Evolutionary conservation across 2,329 filamentous ascomycete genomes (phyloP), one percentile per base, ranked within the genome.

Genomic region (Stachybotrys elegans): DNA sequence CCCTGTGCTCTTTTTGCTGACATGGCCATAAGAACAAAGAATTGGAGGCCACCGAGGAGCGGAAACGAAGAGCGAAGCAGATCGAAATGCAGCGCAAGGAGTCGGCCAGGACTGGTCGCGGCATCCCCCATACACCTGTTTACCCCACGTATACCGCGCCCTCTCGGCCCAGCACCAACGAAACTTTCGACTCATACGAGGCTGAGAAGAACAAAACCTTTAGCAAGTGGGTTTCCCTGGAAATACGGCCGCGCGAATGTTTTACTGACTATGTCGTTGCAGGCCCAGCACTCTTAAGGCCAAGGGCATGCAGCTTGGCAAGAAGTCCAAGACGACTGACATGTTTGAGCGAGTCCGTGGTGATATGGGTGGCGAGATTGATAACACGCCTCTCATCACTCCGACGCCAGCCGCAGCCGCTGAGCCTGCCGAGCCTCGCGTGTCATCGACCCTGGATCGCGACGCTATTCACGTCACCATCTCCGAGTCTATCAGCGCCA

Each of bases 61-160:
- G 94, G 61, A 98, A 98, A 76, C 81, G 92, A 58, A 96, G 96
- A 71, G 94, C 93, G 42, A 98, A 97, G 76, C 93, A 98, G 69
- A 77, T 98, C 59, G 94, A 98, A 69, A 87, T 98, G 81, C 93
- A 98, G 72, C 88, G 93, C 65, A 98, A 97, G 72, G 94, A 98
- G 63, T 84, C 92, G 58, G 87, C 88, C 51, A 83, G 92, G 55
- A 84, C 75, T 57, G 83, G 83, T 39, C 83, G 88, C 45, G 54
- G 74, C 44, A 74, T 80, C 57, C 83, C 88, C 38, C 82, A 90
- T 55, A 80, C 88, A 42, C 88, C 90, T 27, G 79, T 83, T 46
- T 97, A 95, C 66, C 89, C 90, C 17, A 87, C 89, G 50, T 97
- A 95, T 68, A 94, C 86, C 20, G 83, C 90, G 14, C 87, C 88